These are phyloP conservation scores for Verticillium tricorpus DNA, from an alignment of 2,329 filamentous ascomycete species.

Conservation along the genomic window DNA sequence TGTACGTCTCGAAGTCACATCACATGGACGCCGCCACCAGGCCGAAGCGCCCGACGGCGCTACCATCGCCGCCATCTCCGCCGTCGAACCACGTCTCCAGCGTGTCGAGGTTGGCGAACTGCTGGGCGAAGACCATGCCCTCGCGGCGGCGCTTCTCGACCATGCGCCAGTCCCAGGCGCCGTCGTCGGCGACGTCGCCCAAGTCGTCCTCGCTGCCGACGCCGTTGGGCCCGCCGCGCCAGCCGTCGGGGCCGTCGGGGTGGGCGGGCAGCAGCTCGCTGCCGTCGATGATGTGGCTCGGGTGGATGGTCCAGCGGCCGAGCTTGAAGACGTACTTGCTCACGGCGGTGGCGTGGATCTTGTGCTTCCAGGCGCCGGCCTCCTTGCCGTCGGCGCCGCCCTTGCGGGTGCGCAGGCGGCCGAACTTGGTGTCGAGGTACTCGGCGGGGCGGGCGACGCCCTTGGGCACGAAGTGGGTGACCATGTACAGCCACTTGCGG, in stretches of 20 bases:
- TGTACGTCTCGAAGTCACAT: background rate
- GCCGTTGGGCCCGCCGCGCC: constrained; percentile 43
- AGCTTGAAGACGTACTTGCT: constrained; percentile 83
- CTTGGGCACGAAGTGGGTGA: constrained; percentile 67
- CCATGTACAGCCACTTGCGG: constrained; percentile 74
- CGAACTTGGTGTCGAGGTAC: constrained; percentile 45
- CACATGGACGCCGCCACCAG: constrained; percentile 21
- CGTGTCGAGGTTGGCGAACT: constrained; percentile 54
- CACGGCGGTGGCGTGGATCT: constrained; percentile 66
- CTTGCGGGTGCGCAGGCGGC: constrained; percentile 23
- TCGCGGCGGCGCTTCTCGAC: constrained; percentile 51
- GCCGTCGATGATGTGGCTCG: constrained; percentile 67
- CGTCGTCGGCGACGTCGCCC: constrained; percentile 26
- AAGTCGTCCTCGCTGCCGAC: constrained; percentile 34
- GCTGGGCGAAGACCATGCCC: constrained; percentile 49
- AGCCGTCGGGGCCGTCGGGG: constrained; percentile 67
- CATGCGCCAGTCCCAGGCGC: constrained; percentile 53
- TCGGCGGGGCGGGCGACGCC: constrained; percentile 51
- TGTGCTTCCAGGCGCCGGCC: constrained; percentile 52
- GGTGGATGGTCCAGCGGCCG: constrained; percentile 77
- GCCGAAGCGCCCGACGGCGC: constrained; percentile 46
- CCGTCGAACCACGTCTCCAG: constrained; percentile 49
- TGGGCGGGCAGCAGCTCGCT: constrained; percentile 70
- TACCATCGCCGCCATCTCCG: constrained; percentile 44
- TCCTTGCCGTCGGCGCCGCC: constrained; percentile 23